Base-by-base conservation (phyloP, 2,329 filamentous ascomycete genomes). In the Sporothrix pseudoabietina region DNA sequence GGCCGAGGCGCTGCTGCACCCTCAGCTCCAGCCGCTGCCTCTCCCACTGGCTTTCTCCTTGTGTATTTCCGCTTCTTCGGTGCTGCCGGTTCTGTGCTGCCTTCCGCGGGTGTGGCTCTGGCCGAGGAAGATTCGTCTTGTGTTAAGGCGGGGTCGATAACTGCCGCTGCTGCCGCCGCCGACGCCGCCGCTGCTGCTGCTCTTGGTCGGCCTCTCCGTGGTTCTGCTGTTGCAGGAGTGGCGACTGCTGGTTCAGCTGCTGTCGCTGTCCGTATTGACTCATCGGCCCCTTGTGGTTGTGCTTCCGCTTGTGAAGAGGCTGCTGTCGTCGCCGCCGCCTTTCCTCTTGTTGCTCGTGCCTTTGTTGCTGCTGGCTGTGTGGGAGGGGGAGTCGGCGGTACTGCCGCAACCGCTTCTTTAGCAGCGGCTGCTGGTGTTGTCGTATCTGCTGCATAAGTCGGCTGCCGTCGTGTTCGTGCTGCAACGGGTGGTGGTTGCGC, bases 51-150 rank as follows among this genome's bases (percentile, higher is more conserved):
- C 68, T 73, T 73, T 12, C 55, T 55, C 14, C 74, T 52, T 4
- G 71, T 72, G 30, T 75, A 73, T 39, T 70, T 72, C 32, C 74
- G 32, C 52, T 73, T 75, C n/a, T 72, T 73, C 2, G 74, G 59
- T 4, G 65, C 63, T 26, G 22, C 41, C 14, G 66, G 30, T 19
- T 59, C 55, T 35, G 55, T 26, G 12, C 55, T 59, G 14, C 55
- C 55, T 35, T 59, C 69, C 12, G 41, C 49, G 0, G 68, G 10
- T 14, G 70, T 26, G 12, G 55, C 49, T 6, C 52, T 41, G 0
- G 72, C 19, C 10, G 35, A 52, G 10, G 69, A n/a, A 26, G 63
- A 9, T 10, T 59, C 61, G 32, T 66, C 63, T 61, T 55, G 61
- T 35, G 61, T 41, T 6, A 52, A 32, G 6, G 55, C 35, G n/a